Evolutionary conservation across 1,284 basidiomycete species (phyloP), one percentile per base, ranked within the genome.

Genomic region (Ceratobasidium sp.): DNA sequence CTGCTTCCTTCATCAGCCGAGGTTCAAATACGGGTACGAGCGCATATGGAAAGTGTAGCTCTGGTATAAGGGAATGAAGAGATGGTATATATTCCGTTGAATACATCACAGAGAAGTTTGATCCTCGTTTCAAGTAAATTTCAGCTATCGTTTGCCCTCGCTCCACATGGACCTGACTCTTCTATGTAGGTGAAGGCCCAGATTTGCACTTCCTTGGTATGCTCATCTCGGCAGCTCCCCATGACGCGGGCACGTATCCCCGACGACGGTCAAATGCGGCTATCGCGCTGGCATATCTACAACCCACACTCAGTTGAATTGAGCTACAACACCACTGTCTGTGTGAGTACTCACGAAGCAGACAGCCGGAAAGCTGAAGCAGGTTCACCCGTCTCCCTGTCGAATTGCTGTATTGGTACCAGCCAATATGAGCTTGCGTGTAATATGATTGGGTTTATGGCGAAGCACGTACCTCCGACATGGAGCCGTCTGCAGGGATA

Each of bases 401-500:
- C 64, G 21, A 53, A 67, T 67, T 67, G 64, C 64, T 67, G 30
- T 18, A 26, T 2, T 8, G 18, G 3, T 23, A 23, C 14, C 28
- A 16, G 45, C 4, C 4, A 36, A 3, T 65, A 14, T 34, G 30
- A 21, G 18, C 30, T n/a, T 16, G 9, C 1, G 21, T 52, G 34
- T n/a, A 26, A 48, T 48, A 3, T 43, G 50, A 2, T 36, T 16
- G 36, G 36, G 34, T 3, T 12, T 26, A 32, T 21, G 32, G n/a
- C 1, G 26, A 45, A n/a, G 1, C 12, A 67, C 64, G 2, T n/a
- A 67, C 64, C 64, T 67, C 64, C 46, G 64, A 67, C 64, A 67
- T 67, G 6, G 64, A 67, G 1, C 64, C 64, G 41, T 67, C 52
- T 43, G 32, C 52, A 23, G 64, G 64, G n/a, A 67, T 67, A 39